A percentile compares a stretch with the other conserved stretches of the same genome.
Evolutionary conservation across 2,329 filamentous ascomycete genomes (phyloP).

Genomic region (Claviceps sp.): DNA sequence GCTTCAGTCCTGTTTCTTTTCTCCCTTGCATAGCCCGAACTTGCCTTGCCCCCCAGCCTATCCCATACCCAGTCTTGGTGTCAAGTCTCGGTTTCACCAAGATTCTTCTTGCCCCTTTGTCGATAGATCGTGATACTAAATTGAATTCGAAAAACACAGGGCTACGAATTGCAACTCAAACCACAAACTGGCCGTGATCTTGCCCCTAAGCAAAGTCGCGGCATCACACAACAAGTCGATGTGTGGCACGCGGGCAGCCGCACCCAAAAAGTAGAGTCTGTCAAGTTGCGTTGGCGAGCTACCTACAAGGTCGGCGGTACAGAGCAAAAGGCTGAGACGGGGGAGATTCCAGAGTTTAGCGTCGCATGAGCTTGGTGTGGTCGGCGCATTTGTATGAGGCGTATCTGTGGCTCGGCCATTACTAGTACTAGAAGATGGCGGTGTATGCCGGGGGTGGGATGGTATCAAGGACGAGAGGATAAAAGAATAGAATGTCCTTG

Average conservation of each 20-base stretch:
- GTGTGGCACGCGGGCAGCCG: constrained; percentile 60
- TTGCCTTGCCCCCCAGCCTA: no score
- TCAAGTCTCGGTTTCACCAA: no score
- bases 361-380: constrained; percentile 38
- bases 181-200: constrained; percentile 75
- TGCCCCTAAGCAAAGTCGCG: constrained; percentile 55
- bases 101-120: not conserved
- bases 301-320: constrained; percentile 56
- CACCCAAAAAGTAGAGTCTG: constrained; percentile 54
- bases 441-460: no score
- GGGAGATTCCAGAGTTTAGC: constrained; percentile 68
- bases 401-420: not conserved
- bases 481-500: no score
- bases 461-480: no score
- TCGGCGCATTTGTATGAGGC: not conserved
- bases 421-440: no score
- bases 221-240: constrained; percentile 70
- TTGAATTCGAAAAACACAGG: constrained; percentile 31
- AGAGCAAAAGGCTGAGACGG: constrained; percentile 62
- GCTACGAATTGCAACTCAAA: constrained; percentile 66
- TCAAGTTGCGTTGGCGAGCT: constrained; percentile 83
- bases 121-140: not conserved
- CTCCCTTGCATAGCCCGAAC: no score
- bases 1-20: not conserved
- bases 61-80: no score